phyloP scores from a whole-genome alignment of 768 basidiomycete genomes.

The Lentinula sp. region DNA sequence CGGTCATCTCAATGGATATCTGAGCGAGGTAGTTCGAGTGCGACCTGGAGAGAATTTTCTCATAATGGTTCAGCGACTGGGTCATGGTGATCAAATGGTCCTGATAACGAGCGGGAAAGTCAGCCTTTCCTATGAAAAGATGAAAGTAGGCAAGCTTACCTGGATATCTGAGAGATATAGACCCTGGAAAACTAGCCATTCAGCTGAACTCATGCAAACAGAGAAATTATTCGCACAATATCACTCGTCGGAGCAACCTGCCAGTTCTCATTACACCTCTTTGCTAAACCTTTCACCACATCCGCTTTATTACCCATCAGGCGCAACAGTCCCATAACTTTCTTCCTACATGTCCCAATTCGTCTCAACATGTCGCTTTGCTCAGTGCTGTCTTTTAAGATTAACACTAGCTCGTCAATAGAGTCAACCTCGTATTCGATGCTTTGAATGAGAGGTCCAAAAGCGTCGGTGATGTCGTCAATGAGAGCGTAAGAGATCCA shows the following conservation, averaged over 20 bases:
- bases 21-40: constrained; percentile 99
- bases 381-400: constrained; percentile 82
- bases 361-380: constrained; percentile 97
- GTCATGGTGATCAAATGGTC: constrained; percentile 99
- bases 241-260: constrained; percentile 96
- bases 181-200: constrained; percentile 43
- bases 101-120: constrained; percentile 19
- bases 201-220: neutral
- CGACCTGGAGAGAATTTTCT: constrained; percentile 97
- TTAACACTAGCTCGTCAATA: constrained; percentile 96
- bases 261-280: constrained; percentile 99
- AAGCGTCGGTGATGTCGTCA: constrained; percentile 99
- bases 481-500: constrained; percentile 99
- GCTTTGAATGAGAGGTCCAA: constrained; percentile 95
- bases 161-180: constrained; percentile 95
- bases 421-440: constrained; percentile 99
- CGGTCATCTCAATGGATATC: constrained; percentile 99
- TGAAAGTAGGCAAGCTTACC: constrained; percentile 24
- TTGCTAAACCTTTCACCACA: constrained; percentile 97
- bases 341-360: constrained; percentile 97
- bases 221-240: constrained; percentile 51
- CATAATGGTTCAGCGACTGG: constrained; percentile 98
- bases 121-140: neutral
- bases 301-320: constrained; percentile 99
- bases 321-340: constrained; percentile 95